Conservation (phyloP, 2,329 filamentous ascomycete genomes). For the Fusarium armeniacum region DNA sequence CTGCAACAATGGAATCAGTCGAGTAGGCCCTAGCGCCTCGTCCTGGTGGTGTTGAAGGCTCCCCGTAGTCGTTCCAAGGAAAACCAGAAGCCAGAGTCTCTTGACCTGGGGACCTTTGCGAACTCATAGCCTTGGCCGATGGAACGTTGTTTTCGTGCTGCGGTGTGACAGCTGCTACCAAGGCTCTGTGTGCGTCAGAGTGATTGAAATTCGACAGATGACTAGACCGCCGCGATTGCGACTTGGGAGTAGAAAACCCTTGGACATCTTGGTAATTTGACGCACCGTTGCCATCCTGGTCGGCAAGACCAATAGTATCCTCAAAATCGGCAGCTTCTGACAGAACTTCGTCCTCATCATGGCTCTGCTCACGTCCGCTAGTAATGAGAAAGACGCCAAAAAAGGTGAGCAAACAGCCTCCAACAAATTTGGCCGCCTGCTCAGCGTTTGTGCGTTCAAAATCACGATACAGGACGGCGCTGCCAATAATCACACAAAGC, state of each 20-base stretch:
- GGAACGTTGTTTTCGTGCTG: conserved; percentile 56
- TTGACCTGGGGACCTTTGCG: conserved; percentile 52
- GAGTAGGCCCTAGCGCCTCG: conserved; percentile 58
- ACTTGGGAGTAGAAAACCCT: conserved; percentile 44
- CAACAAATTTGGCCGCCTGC: conserved; percentile 86
- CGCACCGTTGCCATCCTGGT: conserved; percentile 60
- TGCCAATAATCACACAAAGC: conserved; percentile 93
- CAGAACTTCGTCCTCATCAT: conserved; percentile 67
- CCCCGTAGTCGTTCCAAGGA: conserved; percentile 59
- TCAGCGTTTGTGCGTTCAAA: conserved; percentile 85
- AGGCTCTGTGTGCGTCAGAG: conserved; percentile 56
- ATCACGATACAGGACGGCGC: conserved; percentile 92
- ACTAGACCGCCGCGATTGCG: conserved; percentile 64
- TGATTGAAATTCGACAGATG: conserved; percentile 63
- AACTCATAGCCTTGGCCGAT: conserved; percentile 54
- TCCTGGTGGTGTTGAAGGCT: conserved; percentile 50
- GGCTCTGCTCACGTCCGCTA: conserved; percentile 76
- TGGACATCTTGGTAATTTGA: conserved; percentile 38
- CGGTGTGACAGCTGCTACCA: conserved; percentile 47
- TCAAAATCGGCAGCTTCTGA: conserved; percentile 72
- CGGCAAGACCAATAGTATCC: conserved; percentile 71
- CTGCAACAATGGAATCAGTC: conserved; percentile 54
- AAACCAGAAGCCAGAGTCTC: conserved; percentile 60
- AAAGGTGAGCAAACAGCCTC: conserved; percentile 92
- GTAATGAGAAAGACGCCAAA: conserved; percentile 98